A percentile compares a stretch with the other conserved stretches of the same genome.
Conservation (phyloP, 805 yeast genomes). For the Lipomyces sp. region DNA sequence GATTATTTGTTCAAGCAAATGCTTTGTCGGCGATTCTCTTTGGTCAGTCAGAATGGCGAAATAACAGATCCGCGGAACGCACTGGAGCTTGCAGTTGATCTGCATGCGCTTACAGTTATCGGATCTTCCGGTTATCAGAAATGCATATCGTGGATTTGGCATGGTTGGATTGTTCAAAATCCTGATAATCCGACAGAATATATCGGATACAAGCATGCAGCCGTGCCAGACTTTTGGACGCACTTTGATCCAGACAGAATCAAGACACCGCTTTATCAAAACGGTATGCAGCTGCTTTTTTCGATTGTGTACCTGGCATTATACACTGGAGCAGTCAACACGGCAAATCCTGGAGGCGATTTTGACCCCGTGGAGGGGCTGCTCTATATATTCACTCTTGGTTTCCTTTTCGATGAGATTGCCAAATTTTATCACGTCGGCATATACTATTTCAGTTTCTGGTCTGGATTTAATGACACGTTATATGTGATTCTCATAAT, state of each 20-base stretch:
- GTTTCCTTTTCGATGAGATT: conserved; percentile 64
- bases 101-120: conserved; percentile 73
- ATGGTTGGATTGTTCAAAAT: conserved; percentile 86
- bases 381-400: conserved; percentile 62
- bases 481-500: conserved; percentile 56
- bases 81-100: conserved; percentile 79
- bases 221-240: conserved; percentile 49
- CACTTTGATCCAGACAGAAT: conserved; percentile 83
- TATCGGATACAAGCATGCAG: conserved; percentile 58
- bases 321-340: conserved; percentile 63
- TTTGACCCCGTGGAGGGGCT: conserved; percentile 51
- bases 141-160: conserved; percentile 86
- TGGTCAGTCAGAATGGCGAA: conserved; percentile 53
- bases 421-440: conserved; percentile 77
- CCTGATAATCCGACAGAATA: conserved; percentile 66
- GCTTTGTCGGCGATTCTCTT: conserved; percentile 71
- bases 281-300: conserved; percentile 62
- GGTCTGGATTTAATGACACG: conserved; percentile 72
- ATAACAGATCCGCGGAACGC: conserved; percentile 70
- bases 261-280: conserved; percentile 79
- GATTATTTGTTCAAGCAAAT: conserved; percentile 54
- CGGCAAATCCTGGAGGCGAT: conserved; percentile 43
- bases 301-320: conserved; percentile 60
- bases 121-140: conserved; percentile 80
- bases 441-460: conserved; percentile 58